A percentile compares a stretch with the other conserved stretches of the same genome.
Evolutionary conservation across 768 basidiomycete species (phyloP).

Genomic region (Agaricus blazei): DNA sequence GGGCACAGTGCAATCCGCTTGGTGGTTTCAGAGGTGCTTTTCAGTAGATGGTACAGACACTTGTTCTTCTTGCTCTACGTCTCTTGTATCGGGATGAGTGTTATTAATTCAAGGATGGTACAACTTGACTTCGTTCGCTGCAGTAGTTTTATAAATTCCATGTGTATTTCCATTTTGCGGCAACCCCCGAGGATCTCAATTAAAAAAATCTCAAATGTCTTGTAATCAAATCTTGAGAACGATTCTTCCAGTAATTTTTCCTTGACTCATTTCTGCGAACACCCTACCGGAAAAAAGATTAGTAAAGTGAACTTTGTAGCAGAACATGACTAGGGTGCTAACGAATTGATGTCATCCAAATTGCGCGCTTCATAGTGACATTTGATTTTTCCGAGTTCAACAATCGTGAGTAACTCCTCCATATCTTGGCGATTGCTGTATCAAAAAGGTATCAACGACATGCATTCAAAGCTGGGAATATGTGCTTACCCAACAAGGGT

Average conservation of each 20-base stretch:
- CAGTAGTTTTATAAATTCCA: no score
- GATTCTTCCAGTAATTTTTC: constrained; percentile 46
- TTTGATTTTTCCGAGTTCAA: constrained; percentile 64
- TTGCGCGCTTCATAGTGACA: constrained; percentile 43
- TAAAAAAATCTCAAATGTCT: no score
- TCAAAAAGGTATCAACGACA: background rate
- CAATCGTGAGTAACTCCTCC: constrained; percentile 72
- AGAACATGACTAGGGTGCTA: constrained; percentile 18
- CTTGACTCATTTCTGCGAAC: constrained; percentile 34
- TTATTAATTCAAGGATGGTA: no score
- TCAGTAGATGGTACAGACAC: no score
- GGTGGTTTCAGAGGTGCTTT: no score
- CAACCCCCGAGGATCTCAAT: no score
- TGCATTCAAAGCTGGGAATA: no score
- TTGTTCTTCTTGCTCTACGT: no score
- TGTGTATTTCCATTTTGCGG: no score
- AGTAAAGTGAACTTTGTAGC: constrained; percentile 1
- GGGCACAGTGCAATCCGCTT: no score
- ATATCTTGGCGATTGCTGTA: constrained; percentile 77
- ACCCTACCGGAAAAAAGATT: constrained; percentile 19
- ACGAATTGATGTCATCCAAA: constrained; percentile 49
- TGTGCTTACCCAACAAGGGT: constrained; percentile 28
- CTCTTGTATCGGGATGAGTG: no score
- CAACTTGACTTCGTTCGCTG: no score
- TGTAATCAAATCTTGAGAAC: constrained; percentile 19